A percentile compares a stretch with the other conserved stretches of the same genome.
These are phyloP conservation scores for Kwoniella bestiolae DNA, from an alignment of 768 basidiomycete species.

Conservation along the genomic window DNA sequence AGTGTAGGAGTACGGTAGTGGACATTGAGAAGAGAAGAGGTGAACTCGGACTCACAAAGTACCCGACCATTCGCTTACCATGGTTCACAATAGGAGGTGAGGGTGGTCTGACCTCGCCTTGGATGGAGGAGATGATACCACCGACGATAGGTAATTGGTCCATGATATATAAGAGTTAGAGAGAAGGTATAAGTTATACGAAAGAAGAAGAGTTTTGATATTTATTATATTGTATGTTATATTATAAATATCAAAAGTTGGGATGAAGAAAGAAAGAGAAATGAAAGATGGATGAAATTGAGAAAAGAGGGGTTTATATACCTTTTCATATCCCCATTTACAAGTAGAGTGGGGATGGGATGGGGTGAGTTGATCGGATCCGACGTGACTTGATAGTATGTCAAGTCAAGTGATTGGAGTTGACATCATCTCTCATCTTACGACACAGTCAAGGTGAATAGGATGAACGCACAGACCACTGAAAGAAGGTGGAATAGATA, in stretches of 20 bases:
- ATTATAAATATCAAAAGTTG: background rate
- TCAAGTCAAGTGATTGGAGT: background rate
- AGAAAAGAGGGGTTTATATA: slow-evolving; percentile 8
- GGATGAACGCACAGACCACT: slow-evolving; percentile 4
- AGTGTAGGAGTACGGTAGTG: background rate
- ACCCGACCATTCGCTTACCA: slow-evolving; percentile 19
- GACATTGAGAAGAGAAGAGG: background rate
- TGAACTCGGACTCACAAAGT: slow-evolving; percentile 7
- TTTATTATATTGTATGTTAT: background rate
- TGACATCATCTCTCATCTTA: background rate
- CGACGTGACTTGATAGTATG: background rate
- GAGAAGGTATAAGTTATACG: background rate
- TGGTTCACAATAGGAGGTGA: background rate
- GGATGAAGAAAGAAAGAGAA: slow-evolving; percentile 13
- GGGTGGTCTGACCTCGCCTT: background rate
- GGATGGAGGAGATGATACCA: background rate
- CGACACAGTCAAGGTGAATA: background rate
- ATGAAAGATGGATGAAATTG: background rate
- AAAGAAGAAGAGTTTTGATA: background rate
- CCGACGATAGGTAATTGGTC: slow-evolving; percentile 5
- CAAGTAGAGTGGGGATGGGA: background rate
- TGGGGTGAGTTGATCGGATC: background rate
- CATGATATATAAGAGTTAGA: background rate
- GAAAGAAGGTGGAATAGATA: background rate
- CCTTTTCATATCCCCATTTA: background rate